phyloP scores from a whole-genome alignment of 306 rosid genomes.

The Trifolium pratense region DNA sequence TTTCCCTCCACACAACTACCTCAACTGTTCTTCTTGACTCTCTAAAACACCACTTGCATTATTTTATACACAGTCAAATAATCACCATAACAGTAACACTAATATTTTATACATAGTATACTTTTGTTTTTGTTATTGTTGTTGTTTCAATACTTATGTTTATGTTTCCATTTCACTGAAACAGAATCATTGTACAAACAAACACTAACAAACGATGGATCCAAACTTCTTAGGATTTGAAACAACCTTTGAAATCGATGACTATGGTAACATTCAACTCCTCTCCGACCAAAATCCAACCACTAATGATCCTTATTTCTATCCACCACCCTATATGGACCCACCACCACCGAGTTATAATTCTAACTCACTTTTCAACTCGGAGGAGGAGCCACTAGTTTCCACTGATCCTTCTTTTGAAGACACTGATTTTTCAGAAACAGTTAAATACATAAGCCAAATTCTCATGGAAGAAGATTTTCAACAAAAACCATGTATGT shows the following conservation, averaged over 20 bases:
- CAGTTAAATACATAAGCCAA: constrained; percentile 50
- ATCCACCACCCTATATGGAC: not conserved
- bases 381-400: not conserved
- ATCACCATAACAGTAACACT: not conserved
- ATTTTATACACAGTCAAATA: too few species aligned
- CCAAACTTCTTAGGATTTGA: constrained; percentile 40
- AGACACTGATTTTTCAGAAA: constrained; percentile 51
- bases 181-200: not conserved
- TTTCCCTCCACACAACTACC: too few species aligned
- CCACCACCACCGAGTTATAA: constrained; percentile 30
- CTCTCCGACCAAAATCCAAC: constrained; percentile 16
- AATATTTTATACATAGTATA: too few species aligned
- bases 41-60: too few species aligned
- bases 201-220: constrained; percentile 47
- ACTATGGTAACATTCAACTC: not conserved
- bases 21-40: too few species aligned
- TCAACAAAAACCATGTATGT: constrained; percentile 67
- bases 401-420: constrained; percentile 40
- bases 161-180: constrained; percentile 10
- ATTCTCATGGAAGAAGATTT: constrained; percentile 79
- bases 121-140: not conserved
- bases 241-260: not conserved
- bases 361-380: too few species aligned
- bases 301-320: constrained; percentile 1
- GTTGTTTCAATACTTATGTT: not conserved